phyloP scores from a whole-genome alignment of 2,329 filamentous ascomycete species.

The Rhexocercosporidium sp. region DNA sequence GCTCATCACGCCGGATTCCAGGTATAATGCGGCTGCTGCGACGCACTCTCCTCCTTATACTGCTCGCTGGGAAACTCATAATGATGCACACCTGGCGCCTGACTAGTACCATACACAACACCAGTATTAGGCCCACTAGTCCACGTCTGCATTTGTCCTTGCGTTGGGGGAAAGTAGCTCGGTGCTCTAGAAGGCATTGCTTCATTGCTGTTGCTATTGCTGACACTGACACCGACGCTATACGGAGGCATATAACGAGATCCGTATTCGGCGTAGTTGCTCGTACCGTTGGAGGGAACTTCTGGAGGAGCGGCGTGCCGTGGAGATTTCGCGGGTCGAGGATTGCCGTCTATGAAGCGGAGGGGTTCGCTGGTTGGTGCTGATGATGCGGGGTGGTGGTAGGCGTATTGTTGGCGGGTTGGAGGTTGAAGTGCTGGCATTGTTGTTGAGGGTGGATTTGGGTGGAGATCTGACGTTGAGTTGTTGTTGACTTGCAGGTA shows the following conservation, averaged over 20 bases:
- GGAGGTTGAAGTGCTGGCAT: conserved; percentile 17
- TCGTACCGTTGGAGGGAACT: conserved; percentile 25
- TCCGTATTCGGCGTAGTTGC: conserved; percentile 32
- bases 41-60: conserved; percentile 34
- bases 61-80: conserved; percentile 36
- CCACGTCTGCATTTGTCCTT: conserved; percentile 31
- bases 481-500: conserved; percentile 39
- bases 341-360: conserved; percentile 40
- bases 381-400: conserved; percentile 28
- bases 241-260: conserved; percentile 36
- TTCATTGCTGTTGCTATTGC: conserved; percentile 24
- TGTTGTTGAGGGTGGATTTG: conserved; percentile 18
- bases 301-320: conserved; percentile 39
- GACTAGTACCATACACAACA: conserved; percentile 32
- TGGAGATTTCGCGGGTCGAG: conserved; percentile 42
- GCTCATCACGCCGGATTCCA: conserved; percentile 34
- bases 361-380: conserved; percentile 21
- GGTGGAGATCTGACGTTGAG: conserved; percentile 31
- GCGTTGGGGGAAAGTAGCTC: conserved; percentile 33
- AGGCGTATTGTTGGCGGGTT: conserved; percentile 27
- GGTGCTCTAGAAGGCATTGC: conserved; percentile 31
- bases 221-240: not conserved
- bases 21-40: conserved; percentile 35
- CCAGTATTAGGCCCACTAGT: conserved; percentile 32
- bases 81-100: conserved; percentile 25